Percentiles rank a stretch among this genome's conserved stretches.
phyloP scores from a whole-genome alignment of 2,329 filamentous ascomycete genomes.

The Cryphonectria japonica region DNA sequence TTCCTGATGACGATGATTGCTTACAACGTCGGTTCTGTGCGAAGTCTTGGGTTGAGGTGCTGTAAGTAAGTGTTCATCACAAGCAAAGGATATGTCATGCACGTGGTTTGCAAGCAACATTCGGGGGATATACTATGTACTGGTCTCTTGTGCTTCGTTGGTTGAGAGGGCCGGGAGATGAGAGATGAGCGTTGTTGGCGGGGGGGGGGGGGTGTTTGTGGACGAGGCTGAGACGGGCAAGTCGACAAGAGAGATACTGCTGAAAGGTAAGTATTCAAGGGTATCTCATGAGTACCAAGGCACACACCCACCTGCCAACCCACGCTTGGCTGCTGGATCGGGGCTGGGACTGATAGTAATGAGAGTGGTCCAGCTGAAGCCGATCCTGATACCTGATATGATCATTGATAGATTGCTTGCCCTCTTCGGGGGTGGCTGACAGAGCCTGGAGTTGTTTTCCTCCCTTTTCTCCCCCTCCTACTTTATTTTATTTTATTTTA shows the following conservation, averaged over 20 bases:
- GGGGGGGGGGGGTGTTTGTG: not conserved
- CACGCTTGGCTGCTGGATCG: not conserved
- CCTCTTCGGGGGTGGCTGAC: not conserved
- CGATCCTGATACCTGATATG: not conserved
- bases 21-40: no score
- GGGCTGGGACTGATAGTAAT: not conserved
- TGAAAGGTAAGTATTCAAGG: not conserved
- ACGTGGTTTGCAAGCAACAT: not conserved
- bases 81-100: no score
- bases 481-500: no score
- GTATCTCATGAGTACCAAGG: no score
- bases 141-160: not conserved
- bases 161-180: not conserved
- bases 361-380: not conserved
- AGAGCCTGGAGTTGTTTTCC: not conserved
- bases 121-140: not conserved
- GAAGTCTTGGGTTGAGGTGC: not conserved
- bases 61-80: not conserved
- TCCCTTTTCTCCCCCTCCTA: no score
- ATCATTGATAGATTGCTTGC: not conserved
- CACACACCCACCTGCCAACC: not conserved
- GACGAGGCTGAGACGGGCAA: not conserved
- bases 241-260: not conserved
- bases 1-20: not conserved
- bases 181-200: not conserved